Base-by-base conservation (phyloP, 2,329 filamentous ascomycete species). In the Diaporthe vaccinii region DNA sequence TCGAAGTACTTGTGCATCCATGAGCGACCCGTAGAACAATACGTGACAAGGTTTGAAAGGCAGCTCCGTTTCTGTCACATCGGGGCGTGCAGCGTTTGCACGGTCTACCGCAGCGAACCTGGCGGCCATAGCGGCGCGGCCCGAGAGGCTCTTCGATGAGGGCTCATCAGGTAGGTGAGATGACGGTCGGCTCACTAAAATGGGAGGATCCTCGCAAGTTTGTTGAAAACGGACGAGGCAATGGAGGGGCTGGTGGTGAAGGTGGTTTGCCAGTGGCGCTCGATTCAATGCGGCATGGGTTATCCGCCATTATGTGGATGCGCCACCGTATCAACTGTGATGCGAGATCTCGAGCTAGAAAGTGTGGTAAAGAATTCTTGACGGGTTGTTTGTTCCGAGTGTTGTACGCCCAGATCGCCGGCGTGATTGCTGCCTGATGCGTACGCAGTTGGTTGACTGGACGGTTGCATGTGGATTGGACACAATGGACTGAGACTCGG, bases 1-100 rank as follows among this genome's bases (percentile, higher is more conserved):
- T 44, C 28, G 58, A 2, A 61, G 36, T 4, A 61, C 36, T 10
- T 61, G 12, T 28, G 36, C 2, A 3, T 41, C 25, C 58, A 61
- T 61, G 36, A 61, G 58, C 4, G 58, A 61, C 22, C 58, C 58
- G 36, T 61, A 61, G 17, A 61, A 61, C n/a, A 61, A 61, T 2
- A 44, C 17, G 36, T 61, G 58, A 22, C 58, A 61, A 20, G 36
- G 58, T 28, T 8, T 28, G 58, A 61, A 61, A 44, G n/a, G 5
- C 14, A 17, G n/a, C 17, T 61, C 58, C 28, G 5, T 22, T 8
- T 44, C n/a, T 44, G 14, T n/a, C 36, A 25, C 25, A 3, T 44
- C 36, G n/a, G 3, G 22, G 36, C 34, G 34, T 8, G 36, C 17
- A 61, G 58, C 20, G 5, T 61, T 61, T n/a, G 22, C 58, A 25